Base-by-base conservation (phyloP, 179 eudicot species). In the Carnegiea gigantea region DNA sequence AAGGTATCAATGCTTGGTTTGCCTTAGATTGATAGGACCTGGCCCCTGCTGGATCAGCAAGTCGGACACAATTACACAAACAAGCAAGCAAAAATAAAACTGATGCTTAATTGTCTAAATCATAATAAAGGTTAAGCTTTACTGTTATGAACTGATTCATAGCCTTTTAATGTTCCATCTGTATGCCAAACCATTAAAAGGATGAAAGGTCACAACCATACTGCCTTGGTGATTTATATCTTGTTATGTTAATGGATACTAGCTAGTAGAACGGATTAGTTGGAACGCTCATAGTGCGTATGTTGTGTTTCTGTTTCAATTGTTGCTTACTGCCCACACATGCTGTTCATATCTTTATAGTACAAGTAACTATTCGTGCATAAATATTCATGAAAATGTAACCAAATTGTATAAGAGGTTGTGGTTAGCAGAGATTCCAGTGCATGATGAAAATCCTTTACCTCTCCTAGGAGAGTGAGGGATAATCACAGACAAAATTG, bases 1-100 rank as follows among this genome's bases (percentile, higher is more conserved):
- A 85, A 85, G 87, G 87, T 85, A 85, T 70, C 80, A 65, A 71
- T 74, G 74, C 76, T 44, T 23, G 46, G 60, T 71, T n/a, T 83
- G n/a, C 76, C 38, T 12, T 75, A 51, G 13, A 24, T 73, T 33
- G 30, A 44, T 57, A 73, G 38, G 71, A 5, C 62, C 26, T 73
- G 38, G 71, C 40, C 43, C 38, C 18, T 71, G n/a, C 18, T 71
- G 77, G 54, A 73, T 54, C 8, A 13, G 77, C 77, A 57, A 54
- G 20, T 40, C 43, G 23, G n/a, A 57, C 36, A 28, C 30, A 28
- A 28, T 28, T 28, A 28, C 30, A 28, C 23, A 0, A 24, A 23
- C 54, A 74, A 51, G 28, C 7, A 51, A 4, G 30, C 13, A 23
- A 28, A 33, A 53, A 76, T 53, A 28, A 15, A 7, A 21, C 12